Evolutionary conservation across 768 basidiomycete genomes (phyloP).

Genomic region (Kwoniella sp.): DNA sequence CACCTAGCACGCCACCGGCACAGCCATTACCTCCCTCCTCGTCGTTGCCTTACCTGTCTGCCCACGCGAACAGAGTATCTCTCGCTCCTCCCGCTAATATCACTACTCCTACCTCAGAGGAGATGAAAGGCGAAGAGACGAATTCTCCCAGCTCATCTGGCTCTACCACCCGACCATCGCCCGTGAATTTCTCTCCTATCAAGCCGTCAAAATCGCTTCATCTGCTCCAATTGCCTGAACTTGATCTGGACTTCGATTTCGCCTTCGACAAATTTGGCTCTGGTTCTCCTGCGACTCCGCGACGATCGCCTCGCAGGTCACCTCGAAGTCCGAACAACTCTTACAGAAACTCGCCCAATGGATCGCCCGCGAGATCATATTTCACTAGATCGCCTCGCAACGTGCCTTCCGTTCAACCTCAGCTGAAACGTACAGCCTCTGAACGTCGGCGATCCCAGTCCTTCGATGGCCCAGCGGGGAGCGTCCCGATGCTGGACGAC

Average conservation of each 20-base stretch:
- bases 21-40: constrained; percentile 18
- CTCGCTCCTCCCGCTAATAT: constrained; percentile 16
- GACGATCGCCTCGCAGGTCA: constrained; percentile 33
- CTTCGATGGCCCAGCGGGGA: constrained; percentile 37
- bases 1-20: neutral
- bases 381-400: constrained; percentile 18
- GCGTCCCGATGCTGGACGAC: constrained; percentile 23
- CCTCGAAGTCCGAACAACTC: constrained; percentile 15
- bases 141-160: constrained; percentile 13
- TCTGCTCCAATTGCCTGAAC: constrained; percentile 50
- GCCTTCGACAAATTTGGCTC: constrained; percentile 43
- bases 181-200: constrained; percentile 21
- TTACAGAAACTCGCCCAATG: constrained; percentile 2
- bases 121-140: neutral
- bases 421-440: constrained; percentile 17
- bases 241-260: constrained; percentile 50
- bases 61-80: constrained; percentile 11
- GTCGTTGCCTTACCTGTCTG: constrained; percentile 35
- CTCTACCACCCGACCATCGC: constrained; percentile 15
- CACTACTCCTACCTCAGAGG: constrained; percentile 6
- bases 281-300: constrained; percentile 39
- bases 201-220: constrained; percentile 48
- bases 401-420: neutral
- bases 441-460: constrained; percentile 41
- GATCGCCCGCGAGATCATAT: constrained; percentile 12